These are phyloP conservation scores for Colletotrichum noveboracense DNA, from an alignment of 2,329 filamentous ascomycete species.

Conservation along the genomic window DNA sequence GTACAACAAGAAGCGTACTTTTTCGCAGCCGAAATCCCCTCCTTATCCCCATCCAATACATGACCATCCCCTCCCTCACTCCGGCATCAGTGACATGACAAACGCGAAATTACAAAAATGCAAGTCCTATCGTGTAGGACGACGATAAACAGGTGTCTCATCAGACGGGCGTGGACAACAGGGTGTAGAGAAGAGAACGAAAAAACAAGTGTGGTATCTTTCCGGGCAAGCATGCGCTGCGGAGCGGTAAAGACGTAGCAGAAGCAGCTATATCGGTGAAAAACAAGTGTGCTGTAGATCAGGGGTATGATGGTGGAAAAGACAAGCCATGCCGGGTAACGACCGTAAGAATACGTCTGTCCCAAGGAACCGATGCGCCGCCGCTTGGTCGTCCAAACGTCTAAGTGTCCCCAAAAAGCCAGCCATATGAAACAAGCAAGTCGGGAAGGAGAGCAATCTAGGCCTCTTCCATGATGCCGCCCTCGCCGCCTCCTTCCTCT, in stretches of 20 bases:
- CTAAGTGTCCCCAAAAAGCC: neutral
- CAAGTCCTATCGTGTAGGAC: neutral
- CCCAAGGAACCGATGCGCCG: slow-evolving; percentile 14
- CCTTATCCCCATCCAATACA: neutral
- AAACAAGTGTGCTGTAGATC: slow-evolving; percentile 13
- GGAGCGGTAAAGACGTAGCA: slow-evolving; percentile 18
- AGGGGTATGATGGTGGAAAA: slow-evolving; percentile 18
- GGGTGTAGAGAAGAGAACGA: slow-evolving; percentile 1
- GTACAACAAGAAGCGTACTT: slow-evolving; percentile 8
- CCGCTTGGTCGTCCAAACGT: neutral
- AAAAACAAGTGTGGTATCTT: slow-evolving; percentile 21
- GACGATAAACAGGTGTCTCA: neutral
- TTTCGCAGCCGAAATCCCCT: neutral
- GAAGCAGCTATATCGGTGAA: slow-evolving; percentile 4
- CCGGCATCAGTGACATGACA: slow-evolving; percentile 17
- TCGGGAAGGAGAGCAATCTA: slow-evolving; percentile 33
- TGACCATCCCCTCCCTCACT: slow-evolving; percentile 2
- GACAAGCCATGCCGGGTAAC: slow-evolving; percentile 11
- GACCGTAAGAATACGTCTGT: slow-evolving; percentile 7
- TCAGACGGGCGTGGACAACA: neutral
- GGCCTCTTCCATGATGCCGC: slow-evolving; percentile 65
- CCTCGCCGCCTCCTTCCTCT: slow-evolving; percentile 80
- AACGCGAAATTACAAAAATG: slow-evolving; percentile 10
- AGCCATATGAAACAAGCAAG: slow-evolving; percentile 15
- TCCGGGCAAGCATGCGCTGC: slow-evolving; percentile 20